These are phyloP conservation scores for Platanthera zijinensis DNA, from an alignment of 106 monocot genomes.

Conservation along the genomic window DNA sequence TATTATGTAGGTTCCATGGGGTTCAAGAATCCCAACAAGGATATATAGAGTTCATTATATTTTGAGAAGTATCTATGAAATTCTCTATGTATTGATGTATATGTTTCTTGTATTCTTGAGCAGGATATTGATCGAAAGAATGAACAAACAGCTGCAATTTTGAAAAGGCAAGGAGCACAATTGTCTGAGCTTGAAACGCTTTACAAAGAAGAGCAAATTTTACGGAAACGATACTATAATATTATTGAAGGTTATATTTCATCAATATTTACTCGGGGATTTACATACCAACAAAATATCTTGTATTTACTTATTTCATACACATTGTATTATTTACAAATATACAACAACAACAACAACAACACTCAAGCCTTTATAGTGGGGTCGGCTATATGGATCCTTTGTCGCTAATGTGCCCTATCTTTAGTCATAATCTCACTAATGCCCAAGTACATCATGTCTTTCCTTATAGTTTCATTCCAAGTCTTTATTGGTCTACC, in stretches of 20 bases:
- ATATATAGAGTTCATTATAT: slow-evolving; percentile 1
- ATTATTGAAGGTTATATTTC: slow-evolving; percentile 75
- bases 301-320: too few relatives aligned
- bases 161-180: slow-evolving; percentile 86
- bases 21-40: not conserved
- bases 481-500: too few relatives aligned
- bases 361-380: too few relatives aligned
- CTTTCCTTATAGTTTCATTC: too few relatives aligned
- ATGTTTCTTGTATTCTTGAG: not conserved
- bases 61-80: not conserved
- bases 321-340: too few relatives aligned
- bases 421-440: too few relatives aligned
- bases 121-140: slow-evolving; percentile 96
- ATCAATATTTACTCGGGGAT: not conserved
- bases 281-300: too few relatives aligned
- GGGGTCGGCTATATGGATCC: too few relatives aligned
- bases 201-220: slow-evolving; percentile 89
- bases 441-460: too few relatives aligned
- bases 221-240: slow-evolving; percentile 92
- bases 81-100: not conserved
- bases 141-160: slow-evolving; percentile 84
- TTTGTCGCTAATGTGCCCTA: too few relatives aligned
- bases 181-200: slow-evolving; percentile 71
- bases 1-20: not conserved
- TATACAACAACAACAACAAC: too few relatives aligned